phyloP scores from a whole-genome alignment of 2,329 filamentous ascomycete genomes.

The Verticillium zaregamsianum region DNA sequence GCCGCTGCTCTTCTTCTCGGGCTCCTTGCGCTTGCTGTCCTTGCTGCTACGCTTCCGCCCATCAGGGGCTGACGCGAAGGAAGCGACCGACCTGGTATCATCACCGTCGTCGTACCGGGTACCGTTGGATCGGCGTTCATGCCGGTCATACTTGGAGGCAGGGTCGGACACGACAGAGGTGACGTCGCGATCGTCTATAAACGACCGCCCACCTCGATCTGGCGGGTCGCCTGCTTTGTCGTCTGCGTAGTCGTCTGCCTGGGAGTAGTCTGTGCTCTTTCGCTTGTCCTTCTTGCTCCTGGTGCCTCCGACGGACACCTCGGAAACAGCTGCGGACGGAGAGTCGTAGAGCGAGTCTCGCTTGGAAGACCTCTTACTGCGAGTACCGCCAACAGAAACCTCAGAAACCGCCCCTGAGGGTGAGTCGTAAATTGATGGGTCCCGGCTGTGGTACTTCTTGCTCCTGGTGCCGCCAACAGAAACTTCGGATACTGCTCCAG shows the following conservation, averaged over 20 bases:
- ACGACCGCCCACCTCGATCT: conserved; percentile 32
- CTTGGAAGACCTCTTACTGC: conserved; percentile 24
- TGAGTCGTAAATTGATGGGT: conserved; percentile 20
- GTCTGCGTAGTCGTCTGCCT: conserved; percentile 21
- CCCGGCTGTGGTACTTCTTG: conserved; percentile 23
- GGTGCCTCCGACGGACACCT: conserved; percentile 28
- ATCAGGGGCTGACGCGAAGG: conserved; percentile 31
- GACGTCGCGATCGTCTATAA: conserved; percentile 39
- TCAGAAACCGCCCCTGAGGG: conserved; percentile 31
- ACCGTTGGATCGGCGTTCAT: conserved; percentile 32
- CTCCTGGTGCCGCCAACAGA: conserved; percentile 21
- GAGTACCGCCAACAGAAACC: conserved; percentile 24
- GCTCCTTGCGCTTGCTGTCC: conserved; percentile 30
- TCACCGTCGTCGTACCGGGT: conserved; percentile 37
- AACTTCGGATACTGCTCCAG: conserved; percentile 30
- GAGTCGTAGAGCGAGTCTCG: conserved; percentile 22
- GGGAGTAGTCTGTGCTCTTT: conserved; percentile 34
- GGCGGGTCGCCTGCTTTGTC: conserved; percentile 30
- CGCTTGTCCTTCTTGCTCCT: conserved; percentile 26
- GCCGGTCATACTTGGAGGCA: conserved; percentile 25
- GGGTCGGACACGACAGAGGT: conserved; percentile 46
- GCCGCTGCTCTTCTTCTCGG: conserved; percentile 35
- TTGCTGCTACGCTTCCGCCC: conserved; percentile 26
- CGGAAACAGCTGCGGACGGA: conserved; percentile 29
- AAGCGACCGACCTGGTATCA: conserved; percentile 40